Conservation (phyloP, 148 eudicot species). For the Rhododendron simsii region DNA sequence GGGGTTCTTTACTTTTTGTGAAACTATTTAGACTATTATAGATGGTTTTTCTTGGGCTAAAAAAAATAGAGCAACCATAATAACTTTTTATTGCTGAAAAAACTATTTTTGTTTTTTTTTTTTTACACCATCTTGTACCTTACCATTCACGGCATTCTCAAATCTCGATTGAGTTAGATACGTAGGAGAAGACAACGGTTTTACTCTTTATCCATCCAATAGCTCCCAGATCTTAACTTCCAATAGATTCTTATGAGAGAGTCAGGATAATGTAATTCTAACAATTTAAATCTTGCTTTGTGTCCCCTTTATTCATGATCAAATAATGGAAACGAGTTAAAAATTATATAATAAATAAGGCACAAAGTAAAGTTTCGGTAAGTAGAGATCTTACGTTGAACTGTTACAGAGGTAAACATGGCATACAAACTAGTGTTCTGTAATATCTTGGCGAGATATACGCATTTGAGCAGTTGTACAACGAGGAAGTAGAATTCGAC, state of each 20-base stretch:
- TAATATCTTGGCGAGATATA: neutral
- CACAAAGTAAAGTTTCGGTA: too few species aligned
- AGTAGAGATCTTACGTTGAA: too few species aligned
- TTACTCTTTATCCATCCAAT: neutral
- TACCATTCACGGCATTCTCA: too few species aligned
- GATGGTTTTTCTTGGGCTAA: neutral
- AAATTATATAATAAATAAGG: too few species aligned
- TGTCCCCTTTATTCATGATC: neutral
- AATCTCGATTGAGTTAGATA: too few species aligned
- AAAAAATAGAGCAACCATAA: neutral
- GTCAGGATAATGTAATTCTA: neutral
- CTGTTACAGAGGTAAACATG: too few species aligned
- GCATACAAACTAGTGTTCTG: too few species aligned
- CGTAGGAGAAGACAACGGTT: neutral
- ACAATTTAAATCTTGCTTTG: neutral
- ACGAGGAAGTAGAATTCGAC: too few species aligned
- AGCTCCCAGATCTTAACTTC: neutral
- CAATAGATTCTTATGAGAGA: neutral
- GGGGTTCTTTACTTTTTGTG: neutral
- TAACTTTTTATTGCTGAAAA: too few species aligned
- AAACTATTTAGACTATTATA: neutral
- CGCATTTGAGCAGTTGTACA: neutral
- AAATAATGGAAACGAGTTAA: neutral
- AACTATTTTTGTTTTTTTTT: too few species aligned
- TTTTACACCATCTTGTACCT: too few species aligned